Evolutionary conservation across 805 yeast species (phyloP), one percentile per base, ranked within the genome.

Genomic region (Saccharomycopsis lassenensis): DNA sequence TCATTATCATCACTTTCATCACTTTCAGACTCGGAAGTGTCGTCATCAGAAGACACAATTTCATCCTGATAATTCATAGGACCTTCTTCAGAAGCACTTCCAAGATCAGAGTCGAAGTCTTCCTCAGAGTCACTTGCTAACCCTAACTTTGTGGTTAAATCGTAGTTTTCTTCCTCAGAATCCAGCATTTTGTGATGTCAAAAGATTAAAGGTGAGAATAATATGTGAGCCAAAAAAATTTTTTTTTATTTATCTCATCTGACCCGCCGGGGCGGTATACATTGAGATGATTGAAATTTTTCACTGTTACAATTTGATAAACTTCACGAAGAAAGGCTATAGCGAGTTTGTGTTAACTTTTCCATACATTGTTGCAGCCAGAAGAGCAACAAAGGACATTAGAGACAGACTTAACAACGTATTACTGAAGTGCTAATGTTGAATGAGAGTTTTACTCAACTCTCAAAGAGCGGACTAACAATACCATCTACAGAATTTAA

Each of bases 31-130:
- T 50, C 50, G 6, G 55, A 58, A 29, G 65, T 67, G 24, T 67
- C 77, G 8, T 67, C 76, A 35, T 67, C 71, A 30, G 67, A 62
- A 24, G 63, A 57, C 22, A 68, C 44, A 22, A 76, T 68, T 45
- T 69, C 70, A 50, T 74, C 80, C 53, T 71, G 77, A 14, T 65
- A 47, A 31, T 65, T 69, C 8, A 44, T 51, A 11, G 53, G 56
- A 4, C 46, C 45, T 14, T 50, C 54, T 10, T 50, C 66, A 27
- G 49, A 54, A 41, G 44, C 12, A 49, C 54, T 11, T 50, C 66
- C 51, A 10, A 40, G 54, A 7, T 54, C 65, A 2, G 62, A 62
- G 36, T 52, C 63, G 7, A 5, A 5, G 14, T 21, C 35, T 4
- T 19, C 18, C 12, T 23, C 25, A n/a, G n/a, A n/a, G 24, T 26